These are phyloP conservation scores for Fusarium coffeatum DNA, from an alignment of 2,329 filamentous ascomycete species.

Conservation along the genomic window DNA sequence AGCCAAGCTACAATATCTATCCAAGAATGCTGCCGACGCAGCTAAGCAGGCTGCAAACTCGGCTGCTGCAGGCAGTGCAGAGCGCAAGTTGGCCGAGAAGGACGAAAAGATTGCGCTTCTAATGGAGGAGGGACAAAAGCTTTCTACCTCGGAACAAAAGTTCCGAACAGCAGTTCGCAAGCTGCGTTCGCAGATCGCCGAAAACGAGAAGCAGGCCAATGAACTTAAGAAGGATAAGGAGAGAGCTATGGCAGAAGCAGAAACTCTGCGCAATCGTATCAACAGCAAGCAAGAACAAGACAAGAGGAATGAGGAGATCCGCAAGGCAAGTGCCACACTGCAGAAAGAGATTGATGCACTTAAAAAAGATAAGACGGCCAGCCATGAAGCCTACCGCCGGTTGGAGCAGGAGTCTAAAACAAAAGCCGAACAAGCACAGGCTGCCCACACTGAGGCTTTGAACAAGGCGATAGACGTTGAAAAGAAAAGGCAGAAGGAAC, in stretches of 20 bases:
- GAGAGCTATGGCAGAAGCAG: constrained; percentile 65
- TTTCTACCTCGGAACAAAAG: constrained; percentile 88
- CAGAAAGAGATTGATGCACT: constrained; percentile 53
- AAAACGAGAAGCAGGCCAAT: constrained; percentile 72
- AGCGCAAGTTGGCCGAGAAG: constrained; percentile 87
- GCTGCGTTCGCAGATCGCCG: constrained; percentile 72
- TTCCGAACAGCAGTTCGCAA: constrained; percentile 86
- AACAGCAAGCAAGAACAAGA: constrained; percentile 65
- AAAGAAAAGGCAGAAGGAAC: constrained; percentile 66
- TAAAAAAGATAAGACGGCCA: constrained; percentile 66
- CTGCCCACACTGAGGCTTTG: constrained; percentile 73
- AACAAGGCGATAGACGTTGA: constrained; percentile 74
- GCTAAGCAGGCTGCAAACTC: constrained; percentile 76
- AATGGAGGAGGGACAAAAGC: constrained; percentile 90
- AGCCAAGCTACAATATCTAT: constrained; percentile 88
- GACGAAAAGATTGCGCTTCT: constrained; percentile 90
- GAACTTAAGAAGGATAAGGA: constrained; percentile 71
- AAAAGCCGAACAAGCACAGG: constrained; percentile 72
- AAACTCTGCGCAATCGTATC: constrained; percentile 59
- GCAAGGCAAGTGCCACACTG: constrained; percentile 65
- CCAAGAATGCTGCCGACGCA: constrained; percentile 80
- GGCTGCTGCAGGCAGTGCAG: constrained; percentile 71
- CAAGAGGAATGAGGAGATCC: constrained; percentile 62
- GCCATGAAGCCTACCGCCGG: constrained; percentile 73
- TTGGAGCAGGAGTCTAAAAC: constrained; percentile 77